Evolutionary conservation across 495 filamentous ascomycete genomes (phyloP).

Genomic region (Aspergillus baeticus): DNA sequence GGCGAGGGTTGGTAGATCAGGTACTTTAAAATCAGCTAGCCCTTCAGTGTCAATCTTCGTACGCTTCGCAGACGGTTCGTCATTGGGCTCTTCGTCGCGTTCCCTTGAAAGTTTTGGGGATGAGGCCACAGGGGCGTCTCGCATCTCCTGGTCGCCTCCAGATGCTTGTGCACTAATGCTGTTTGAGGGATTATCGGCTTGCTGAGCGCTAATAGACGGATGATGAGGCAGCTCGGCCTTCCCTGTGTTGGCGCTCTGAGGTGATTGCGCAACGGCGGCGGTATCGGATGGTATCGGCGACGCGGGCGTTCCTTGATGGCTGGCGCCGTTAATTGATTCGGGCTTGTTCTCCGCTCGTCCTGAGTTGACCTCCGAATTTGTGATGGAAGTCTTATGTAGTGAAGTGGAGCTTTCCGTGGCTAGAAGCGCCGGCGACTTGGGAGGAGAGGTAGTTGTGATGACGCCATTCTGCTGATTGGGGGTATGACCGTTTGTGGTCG

Average conservation of each 20-base stretch:
- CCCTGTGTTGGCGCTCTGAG: conserved; percentile 12
- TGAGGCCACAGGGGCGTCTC: conserved; percentile 39
- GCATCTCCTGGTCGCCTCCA: conserved; percentile 40
- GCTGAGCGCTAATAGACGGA: conserved; percentile 20
- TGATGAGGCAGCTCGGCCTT: conserved; percentile 40
- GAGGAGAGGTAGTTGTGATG: conserved; percentile 28
- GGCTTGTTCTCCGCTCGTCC: conserved; percentile 4
- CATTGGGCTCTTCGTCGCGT: conserved; percentile 65
- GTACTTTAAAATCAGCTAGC: conserved; percentile 36
- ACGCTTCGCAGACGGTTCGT: conserved; percentile 78
- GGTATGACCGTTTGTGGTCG: conserved; percentile 33
- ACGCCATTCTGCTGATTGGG: conserved; percentile 30
- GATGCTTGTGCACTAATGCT: conserved; percentile 17
- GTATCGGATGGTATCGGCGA: conserved; percentile 8
- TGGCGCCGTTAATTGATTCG: conserved; percentile 1
- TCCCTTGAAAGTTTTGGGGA: conserved; percentile 63
- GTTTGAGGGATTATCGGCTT: conserved; percentile 1
- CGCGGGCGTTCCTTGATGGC: conserved; percentile 22
- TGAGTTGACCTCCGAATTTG: conserved; percentile 14
- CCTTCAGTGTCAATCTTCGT: conserved; percentile 59
- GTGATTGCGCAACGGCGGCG: conserved; percentile 10
- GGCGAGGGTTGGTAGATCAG: conserved; percentile 31
- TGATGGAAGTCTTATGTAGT: conserved; percentile 13
- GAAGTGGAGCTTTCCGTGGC: conserved; percentile 13
- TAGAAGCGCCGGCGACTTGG: conserved; percentile 31